Conservation (phyloP, 768 basidiomycete species). For the Podaxis mareebaensis region DNA sequence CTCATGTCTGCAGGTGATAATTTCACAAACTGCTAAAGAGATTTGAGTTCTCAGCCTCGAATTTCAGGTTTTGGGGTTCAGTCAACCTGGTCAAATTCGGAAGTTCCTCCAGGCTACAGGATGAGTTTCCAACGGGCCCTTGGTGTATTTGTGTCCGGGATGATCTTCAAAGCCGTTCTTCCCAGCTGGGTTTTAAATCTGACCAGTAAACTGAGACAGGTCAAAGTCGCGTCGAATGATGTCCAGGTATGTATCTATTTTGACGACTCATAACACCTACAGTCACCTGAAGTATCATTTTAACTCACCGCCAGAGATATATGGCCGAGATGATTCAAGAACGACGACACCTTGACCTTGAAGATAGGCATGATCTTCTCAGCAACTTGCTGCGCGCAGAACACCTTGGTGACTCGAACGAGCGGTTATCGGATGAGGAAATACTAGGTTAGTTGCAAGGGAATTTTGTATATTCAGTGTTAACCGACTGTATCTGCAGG, state of each 20-base stretch:
- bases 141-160: slow-evolving; percentile 38
- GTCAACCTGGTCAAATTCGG: slow-evolving; percentile 48
- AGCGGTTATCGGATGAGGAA: slow-evolving; percentile 36
- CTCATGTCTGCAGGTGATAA: slow-evolving; percentile 51
- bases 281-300: neutral
- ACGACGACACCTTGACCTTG: slow-evolving; percentile 36
- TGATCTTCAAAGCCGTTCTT: slow-evolving; percentile 37
- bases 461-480: neutral
- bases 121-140: slow-evolving; percentile 51
- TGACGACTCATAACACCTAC: too few species aligned
- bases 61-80: slow-evolving; percentile 48
- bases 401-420: slow-evolving; percentile 35
- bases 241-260: slow-evolving; percentile 32
- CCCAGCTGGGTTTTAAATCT: slow-evolving; percentile 40
- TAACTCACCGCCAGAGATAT: slow-evolving; percentile 28
- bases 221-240: slow-evolving; percentile 41
- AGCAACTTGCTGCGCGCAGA: slow-evolving; percentile 52
- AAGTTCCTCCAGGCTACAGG: slow-evolving; percentile 39
- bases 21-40: neutral
- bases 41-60: neutral
- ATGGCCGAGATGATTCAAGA: slow-evolving; percentile 54
- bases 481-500: slow-evolving; percentile 23
- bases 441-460: slow-evolving; percentile 37
- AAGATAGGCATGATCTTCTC: slow-evolving; percentile 50
- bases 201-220: slow-evolving; percentile 31